A percentile compares a stretch with the other conserved stretches of the same genome.
phyloP scores from a whole-genome alignment of 495 filamentous ascomycete genomes.

The Aspergillus haitiensis region DNA sequence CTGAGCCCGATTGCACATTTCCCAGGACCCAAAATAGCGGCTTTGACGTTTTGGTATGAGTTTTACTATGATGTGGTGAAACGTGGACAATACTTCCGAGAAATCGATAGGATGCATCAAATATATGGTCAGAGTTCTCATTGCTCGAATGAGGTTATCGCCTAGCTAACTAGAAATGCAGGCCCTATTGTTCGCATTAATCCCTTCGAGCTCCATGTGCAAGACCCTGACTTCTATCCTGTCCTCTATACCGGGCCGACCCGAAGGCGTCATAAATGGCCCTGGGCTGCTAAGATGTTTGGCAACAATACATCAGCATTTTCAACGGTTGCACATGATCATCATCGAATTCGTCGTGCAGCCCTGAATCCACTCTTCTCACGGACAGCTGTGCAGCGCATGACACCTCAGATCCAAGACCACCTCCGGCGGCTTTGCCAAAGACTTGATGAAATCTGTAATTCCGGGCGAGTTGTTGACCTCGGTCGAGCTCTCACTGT shows the following conservation, averaged over 20 bases:
- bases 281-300: neutral
- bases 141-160: neutral
- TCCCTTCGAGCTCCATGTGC: constrained; percentile 11
- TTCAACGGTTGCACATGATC: constrained; percentile 4
- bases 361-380: constrained; percentile 6
- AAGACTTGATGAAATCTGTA: constrained; percentile 1
- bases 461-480: constrained; percentile 2
- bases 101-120: constrained; percentile 10
- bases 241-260: constrained; percentile 5
- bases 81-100: constrained; percentile 9
- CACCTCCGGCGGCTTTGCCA: neutral
- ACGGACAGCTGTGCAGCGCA: constrained; percentile 3
- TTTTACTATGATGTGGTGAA: constrained; percentile 12
- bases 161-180: neutral
- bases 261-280: constrained; percentile 2
- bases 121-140: neutral
- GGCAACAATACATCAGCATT: neutral
- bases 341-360: constrained; percentile 4
- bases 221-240: constrained; percentile 12
- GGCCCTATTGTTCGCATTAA: constrained; percentile 11
- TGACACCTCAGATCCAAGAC: neutral
- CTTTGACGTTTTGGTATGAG: constrained; percentile 10
- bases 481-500: constrained; percentile 3
- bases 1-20: constrained; percentile 8
- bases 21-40: constrained; percentile 5